These are phyloP conservation scores for Pichia manshurica DNA, from an alignment of 805 yeast genomes.

Conservation along the genomic window DNA sequence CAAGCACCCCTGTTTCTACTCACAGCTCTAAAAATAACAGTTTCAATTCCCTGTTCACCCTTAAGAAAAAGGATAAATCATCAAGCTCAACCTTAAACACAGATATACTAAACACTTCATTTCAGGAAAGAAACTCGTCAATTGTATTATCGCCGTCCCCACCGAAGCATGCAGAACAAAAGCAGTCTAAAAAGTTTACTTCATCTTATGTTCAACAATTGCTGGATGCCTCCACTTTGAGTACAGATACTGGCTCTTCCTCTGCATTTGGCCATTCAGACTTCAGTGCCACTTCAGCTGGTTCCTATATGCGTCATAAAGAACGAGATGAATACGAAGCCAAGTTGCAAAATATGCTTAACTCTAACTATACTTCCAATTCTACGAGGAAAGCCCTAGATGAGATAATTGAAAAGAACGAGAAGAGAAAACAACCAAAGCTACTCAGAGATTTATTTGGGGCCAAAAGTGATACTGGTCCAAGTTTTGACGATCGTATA, in stretches of 20 bases:
- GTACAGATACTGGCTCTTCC: conserved; percentile 30
- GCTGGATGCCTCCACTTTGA: conserved; percentile 26
- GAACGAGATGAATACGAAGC: conserved; percentile 29
- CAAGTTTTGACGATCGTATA: conserved; percentile 31
- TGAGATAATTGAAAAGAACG: conserved; percentile 39
- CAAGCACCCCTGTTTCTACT: neutral
- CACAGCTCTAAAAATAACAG: conserved; percentile 1
- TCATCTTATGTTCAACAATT: conserved; percentile 24
- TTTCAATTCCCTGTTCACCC: conserved; percentile 6
- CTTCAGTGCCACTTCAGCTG: conserved; percentile 85
- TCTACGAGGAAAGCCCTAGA: conserved; percentile 32
- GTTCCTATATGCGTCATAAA: conserved; percentile 72
- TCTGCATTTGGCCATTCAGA: conserved; percentile 55
- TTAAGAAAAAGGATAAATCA: conserved; percentile 9
- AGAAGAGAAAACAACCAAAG: conserved; percentile 37
- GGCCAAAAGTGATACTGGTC: conserved; percentile 27
- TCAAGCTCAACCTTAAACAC: conserved; percentile 12
- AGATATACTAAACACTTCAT: conserved; percentile 9
- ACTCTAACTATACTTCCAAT: conserved; percentile 7
- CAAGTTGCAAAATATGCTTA: conserved; percentile 17
- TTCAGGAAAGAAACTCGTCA: neutral
- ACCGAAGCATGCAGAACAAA: neutral
- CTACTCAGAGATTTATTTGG: conserved; percentile 41
- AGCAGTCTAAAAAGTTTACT: conserved; percentile 12
- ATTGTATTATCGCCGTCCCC: neutral